Evolutionary conservation across 192 early-diverging fungal species (phyloP), one percentile per base, ranked within the genome.

Genomic region (Obelidium mucronatum): DNA sequence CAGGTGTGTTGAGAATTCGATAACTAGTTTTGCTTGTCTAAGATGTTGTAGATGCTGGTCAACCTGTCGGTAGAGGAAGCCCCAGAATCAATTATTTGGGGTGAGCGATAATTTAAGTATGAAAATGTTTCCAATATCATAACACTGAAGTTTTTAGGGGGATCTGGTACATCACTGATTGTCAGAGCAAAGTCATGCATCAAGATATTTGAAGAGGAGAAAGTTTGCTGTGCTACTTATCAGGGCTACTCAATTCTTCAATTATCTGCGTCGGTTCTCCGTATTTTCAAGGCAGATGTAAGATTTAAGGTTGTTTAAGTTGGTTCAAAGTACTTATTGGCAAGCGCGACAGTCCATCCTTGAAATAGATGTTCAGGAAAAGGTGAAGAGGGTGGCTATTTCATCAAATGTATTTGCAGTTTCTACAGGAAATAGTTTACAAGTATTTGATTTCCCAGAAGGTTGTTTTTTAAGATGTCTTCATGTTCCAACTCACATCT

Each of bases 361-460:
- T 28, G 75, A 75, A 59, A 68, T 72, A 59, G 70, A 72, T 36
- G 55, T 72, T 3, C 56, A 72, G 53, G 70, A 72, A 35, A 72
- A 72, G 26, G 68, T 84, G 33, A 77, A 73, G 64, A 76, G 79
- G 28, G 59, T 84, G 8, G 74, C 83, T 11, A 60, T 85, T 11
- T 68, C 81, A 13, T n/a, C 42, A 30, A 78, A 78, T 36, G 62
- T 62, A 40, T 63, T 87, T 30, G 83, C 78, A 2, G 80, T 84
- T 1, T 84, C 82, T 62, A 76, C 79, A 36, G 84, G 84, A 17
- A 69, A 40, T 24, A 39, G 24, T 24, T 42, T 86, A 1, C 80
- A 86, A 62, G 56, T 85, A n/a, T 75, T 75, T 36, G 78, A 78
- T 36, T 80, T 78, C 61, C 69, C 74, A 3, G 82, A 83, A 42